Conservation (phyloP, 768 basidiomycete species). For the Suillus decipiens region DNA sequence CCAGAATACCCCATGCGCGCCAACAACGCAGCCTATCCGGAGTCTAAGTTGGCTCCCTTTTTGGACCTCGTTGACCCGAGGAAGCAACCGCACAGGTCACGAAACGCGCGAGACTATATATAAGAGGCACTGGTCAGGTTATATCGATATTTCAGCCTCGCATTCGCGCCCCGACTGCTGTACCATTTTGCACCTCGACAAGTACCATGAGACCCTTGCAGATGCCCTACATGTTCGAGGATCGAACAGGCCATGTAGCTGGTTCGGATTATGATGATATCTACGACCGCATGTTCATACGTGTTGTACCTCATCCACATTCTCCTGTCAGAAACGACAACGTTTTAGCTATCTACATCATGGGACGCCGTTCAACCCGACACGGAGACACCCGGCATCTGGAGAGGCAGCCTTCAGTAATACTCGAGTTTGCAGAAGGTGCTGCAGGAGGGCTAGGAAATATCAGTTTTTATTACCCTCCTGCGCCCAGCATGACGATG, state of each 20-base stretch:
- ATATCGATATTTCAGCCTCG: neutral
- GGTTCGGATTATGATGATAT: conserved; percentile 74
- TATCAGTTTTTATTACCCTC: conserved; percentile 50
- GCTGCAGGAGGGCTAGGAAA: conserved; percentile 59
- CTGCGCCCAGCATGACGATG: conserved; percentile 40
- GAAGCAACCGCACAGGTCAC: conserved; percentile 10
- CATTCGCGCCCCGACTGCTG: neutral
- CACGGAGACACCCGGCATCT: conserved; percentile 56
- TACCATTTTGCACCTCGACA: neutral
- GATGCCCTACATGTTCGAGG: conserved; percentile 64
- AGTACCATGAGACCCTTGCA: conserved; percentile 25
- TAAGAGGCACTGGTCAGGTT: neutral
- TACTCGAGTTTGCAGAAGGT: conserved; percentile 55
- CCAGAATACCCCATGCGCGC: neutral
- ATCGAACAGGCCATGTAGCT: conserved; percentile 58
- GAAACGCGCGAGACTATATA: neutral
- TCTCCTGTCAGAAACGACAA: conserved; percentile 29
- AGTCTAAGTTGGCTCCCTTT: neutral
- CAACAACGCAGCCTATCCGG: neutral
- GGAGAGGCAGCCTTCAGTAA: conserved; percentile 51
- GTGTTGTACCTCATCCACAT: conserved; percentile 53
- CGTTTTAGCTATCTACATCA: conserved; percentile 60
- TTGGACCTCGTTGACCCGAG: neutral
- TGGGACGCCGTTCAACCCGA: conserved; percentile 64
- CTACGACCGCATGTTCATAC: conserved; percentile 75